phyloP scores from a whole-genome alignment of 2,329 filamentous ascomycete genomes.

The Stylonectria norvegica region DNA sequence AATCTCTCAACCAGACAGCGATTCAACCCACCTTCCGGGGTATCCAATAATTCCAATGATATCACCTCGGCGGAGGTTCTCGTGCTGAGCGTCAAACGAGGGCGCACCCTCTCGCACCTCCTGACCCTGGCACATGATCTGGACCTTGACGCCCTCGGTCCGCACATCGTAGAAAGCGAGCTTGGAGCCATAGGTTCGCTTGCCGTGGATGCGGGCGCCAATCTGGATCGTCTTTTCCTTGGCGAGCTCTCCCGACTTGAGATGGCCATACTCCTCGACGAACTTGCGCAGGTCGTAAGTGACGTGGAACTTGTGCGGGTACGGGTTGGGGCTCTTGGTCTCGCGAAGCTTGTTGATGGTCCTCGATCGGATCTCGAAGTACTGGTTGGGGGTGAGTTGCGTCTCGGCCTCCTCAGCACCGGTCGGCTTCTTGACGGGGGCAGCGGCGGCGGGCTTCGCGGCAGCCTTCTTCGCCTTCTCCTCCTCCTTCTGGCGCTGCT shows the following conservation, averaged over 20 bases:
- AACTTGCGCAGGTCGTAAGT: constrained; percentile 81
- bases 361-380: constrained; percentile 93
- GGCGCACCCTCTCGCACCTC: constrained; percentile 63
- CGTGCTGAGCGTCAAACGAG: constrained; percentile 83
- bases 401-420: constrained; percentile 61
- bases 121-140: constrained; percentile 89
- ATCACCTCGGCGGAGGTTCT: constrained; percentile 84
- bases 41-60: constrained; percentile 63
- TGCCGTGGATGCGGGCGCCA: constrained; percentile 85
- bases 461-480: constrained; percentile 85
- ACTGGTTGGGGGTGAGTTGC: constrained; percentile 60
- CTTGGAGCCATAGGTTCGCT: constrained; percentile 77
- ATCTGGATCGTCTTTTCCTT: constrained; percentile 73
- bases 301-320: constrained; percentile 88
- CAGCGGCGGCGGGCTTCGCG: constrained; percentile 66
- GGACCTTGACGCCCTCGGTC: constrained; percentile 61
- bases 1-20: background rate
- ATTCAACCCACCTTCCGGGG: constrained; percentile 24
- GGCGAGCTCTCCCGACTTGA: constrained; percentile 84
- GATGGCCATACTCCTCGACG: constrained; percentile 68
- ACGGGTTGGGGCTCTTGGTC: constrained; percentile 45
- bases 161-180: constrained; percentile 80
- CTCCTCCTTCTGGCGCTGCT: constrained; percentile 81
- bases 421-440: constrained; percentile 29
- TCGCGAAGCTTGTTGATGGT: constrained; percentile 53